Base-by-base conservation (phyloP, 208 protist genomes). In the Leptomonas seymouri region DNA sequence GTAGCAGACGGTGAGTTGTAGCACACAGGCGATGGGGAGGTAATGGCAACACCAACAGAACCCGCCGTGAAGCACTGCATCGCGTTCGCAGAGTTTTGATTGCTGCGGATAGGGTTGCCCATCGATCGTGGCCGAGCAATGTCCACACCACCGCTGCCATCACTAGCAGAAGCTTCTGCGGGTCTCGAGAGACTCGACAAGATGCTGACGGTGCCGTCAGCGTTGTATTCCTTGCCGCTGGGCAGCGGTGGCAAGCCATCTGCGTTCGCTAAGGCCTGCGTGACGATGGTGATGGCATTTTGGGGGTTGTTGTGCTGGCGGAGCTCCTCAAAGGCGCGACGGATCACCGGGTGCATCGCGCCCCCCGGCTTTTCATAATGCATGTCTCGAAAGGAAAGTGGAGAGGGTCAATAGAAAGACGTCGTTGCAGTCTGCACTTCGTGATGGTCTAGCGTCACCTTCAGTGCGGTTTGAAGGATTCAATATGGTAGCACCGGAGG, bases 331-430 rank as follows among this genome's bases (percentile, higher is more conserved):
- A 87, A 65, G 16, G 80, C 83, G n/a, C 80, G 84, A 11, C 85
- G 81, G 34, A 95, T 78, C 36, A 74, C 70, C 41, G 93, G 86
- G 61, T 91, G 89, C 84, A 95, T 91, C 27, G 64, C 72, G 42
- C 80, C 83, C 0, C 71, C 54, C 9, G 89, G 78, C 54, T 85
- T 91, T 28, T 93, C 86, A 39, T 76, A 85, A 15, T 82, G 64
- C 77, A 83, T 85, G 53, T 51, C 27, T 8, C 1, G 15, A 58
- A 21, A n/a, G 12, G 16, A 56, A 53, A 64, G 15, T 34, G 16
- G 25, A 2, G 23, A 48, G 11, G 44, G 44, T 3, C 8, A n/a
- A 14, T n/a, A 56, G 8, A 56, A 36, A 34, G 12, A 56, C 27
- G 3, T 44, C 14, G 7, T 44, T 16, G 7, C 9, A 7, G 39